Conservation (phyloP, 2,329 filamentous ascomycete genomes). For the Ascochyta viciae-villosae region DNA sequence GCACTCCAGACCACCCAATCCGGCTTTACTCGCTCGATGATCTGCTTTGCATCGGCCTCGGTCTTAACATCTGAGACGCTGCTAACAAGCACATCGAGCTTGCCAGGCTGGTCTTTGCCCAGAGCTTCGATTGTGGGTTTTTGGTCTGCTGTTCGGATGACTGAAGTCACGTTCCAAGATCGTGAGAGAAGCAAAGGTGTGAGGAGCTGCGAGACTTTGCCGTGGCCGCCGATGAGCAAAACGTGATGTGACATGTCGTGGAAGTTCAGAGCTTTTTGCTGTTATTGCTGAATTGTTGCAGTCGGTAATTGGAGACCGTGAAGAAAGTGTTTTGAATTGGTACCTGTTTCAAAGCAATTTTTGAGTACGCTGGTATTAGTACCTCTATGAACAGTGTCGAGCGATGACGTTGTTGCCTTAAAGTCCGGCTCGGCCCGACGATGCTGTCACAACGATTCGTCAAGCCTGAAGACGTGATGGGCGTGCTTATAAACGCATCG, state of each 20-base stretch:
- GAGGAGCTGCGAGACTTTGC: conserved; percentile 76
- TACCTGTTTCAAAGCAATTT: not conserved
- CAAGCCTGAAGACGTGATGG: not conserved
- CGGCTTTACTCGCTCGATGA: conserved; percentile 67
- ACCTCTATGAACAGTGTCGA: conserved; percentile 7
- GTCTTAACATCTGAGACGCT: conserved; percentile 75
- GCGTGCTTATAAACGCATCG: conserved; percentile 14
- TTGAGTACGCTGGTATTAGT: conserved; percentile 6
- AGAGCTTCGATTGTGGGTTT: conserved; percentile 68
- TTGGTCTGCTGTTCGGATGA: conserved; percentile 78
- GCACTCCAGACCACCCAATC: conserved; percentile 75
- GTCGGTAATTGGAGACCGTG: not conserved
- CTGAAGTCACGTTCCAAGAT: conserved; percentile 78
- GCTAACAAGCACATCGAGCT: conserved; percentile 71
- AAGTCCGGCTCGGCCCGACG: conserved; percentile 12
- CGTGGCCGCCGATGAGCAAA: conserved; percentile 81
- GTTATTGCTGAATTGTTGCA: not conserved
- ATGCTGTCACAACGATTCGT: conserved; percentile 6
- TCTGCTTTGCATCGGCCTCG: conserved; percentile 65
- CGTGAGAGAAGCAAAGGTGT: conserved; percentile 78
- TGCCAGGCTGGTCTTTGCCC: conserved; percentile 65
- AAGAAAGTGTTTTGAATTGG: not conserved
- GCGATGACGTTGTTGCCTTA: conserved; percentile 13
- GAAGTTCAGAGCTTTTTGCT: not conserved
- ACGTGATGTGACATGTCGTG: conserved; percentile 51